These are phyloP conservation scores for Aspergillus ruber DNA, from an alignment of 2,329 filamentous ascomycete species.

Conservation along the genomic window DNA sequence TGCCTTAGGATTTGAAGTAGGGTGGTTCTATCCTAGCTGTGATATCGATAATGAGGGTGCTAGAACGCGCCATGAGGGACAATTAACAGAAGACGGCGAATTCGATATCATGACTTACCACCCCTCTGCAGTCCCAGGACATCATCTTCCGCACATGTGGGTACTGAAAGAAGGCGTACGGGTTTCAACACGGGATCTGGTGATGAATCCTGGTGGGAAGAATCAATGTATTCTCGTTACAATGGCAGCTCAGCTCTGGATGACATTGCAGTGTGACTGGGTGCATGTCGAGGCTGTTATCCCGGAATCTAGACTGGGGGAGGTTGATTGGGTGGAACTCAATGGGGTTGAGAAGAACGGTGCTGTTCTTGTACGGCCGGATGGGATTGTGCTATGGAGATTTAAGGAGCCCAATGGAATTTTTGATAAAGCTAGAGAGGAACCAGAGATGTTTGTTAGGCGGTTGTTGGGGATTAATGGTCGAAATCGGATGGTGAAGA, in stretches of 20 bases:
- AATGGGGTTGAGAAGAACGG: conserved; percentile 10
- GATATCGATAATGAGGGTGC: conserved; percentile 16
- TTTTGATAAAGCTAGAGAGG: neutral
- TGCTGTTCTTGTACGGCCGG: conserved; percentile 25
- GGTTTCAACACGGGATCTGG: conserved; percentile 18
- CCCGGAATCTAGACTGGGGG: neutral
- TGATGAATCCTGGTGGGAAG: neutral
- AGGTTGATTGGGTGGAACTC: conserved; percentile 9
- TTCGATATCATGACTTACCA: conserved; percentile 14
- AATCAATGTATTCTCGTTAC: conserved; percentile 14
- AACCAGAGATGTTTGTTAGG: neutral
- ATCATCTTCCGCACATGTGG: conserved; percentile 28
- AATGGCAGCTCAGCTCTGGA: conserved; percentile 9
- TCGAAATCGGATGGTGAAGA: neutral
- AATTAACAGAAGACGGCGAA: conserved; percentile 11
- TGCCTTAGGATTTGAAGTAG: conserved; percentile 26
- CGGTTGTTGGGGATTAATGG: neutral
- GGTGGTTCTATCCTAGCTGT: conserved; percentile 28
- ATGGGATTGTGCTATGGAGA: conserved; percentile 25
- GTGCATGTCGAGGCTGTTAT: neutral
- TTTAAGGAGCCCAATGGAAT: neutral
- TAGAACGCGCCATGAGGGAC: conserved; percentile 14
- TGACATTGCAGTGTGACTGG: neutral
- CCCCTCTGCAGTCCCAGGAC: conserved; percentile 23
- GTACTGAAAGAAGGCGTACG: conserved; percentile 10